Conservation (phyloP, 257 asterid genomes). For the Catharanthus roseus region DNA sequence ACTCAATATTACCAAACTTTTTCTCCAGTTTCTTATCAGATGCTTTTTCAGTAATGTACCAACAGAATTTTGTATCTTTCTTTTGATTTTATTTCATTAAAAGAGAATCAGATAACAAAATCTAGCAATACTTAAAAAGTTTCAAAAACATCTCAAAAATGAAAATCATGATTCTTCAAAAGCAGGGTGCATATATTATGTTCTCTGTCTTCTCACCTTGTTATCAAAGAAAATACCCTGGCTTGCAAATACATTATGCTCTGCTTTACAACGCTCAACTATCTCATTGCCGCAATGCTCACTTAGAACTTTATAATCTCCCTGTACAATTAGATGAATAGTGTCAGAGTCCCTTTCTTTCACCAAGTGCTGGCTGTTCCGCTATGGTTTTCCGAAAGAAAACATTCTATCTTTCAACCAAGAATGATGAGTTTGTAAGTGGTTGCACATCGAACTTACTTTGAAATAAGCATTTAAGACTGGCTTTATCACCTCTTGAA, state of each 20-base stretch:
- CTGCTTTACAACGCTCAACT: constrained; percentile 88
- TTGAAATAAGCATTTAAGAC: constrained; percentile 82
- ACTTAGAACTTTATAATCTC: constrained; percentile 51
- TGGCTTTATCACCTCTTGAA: constrained; percentile 87
- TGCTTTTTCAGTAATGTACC: no score
- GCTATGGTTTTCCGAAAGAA: neutral
- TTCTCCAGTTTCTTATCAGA: no score
- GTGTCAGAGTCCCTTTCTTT: neutral
- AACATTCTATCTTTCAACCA: neutral
- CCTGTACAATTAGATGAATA: constrained; percentile 36
- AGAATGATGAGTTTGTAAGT: neutral
- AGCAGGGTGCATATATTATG: neutral
- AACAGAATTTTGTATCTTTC: no score
- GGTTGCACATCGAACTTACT: constrained; percentile 37
- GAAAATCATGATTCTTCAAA: no score
- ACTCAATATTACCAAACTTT: no score
- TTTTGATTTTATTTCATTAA: no score
- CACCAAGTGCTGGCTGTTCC: neutral
- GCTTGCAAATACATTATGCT: constrained; percentile 61
- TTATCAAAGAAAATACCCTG: constrained; percentile 75
- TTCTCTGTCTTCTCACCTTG: constrained; percentile 48
- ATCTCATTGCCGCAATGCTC: constrained; percentile 80
- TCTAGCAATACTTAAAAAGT: no score
- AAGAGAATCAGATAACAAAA: no score
- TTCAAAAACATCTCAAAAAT: no score